Conservation (phyloP, 2,329 filamentous ascomycete genomes). For the Macrophomina phaseolina region DNA sequence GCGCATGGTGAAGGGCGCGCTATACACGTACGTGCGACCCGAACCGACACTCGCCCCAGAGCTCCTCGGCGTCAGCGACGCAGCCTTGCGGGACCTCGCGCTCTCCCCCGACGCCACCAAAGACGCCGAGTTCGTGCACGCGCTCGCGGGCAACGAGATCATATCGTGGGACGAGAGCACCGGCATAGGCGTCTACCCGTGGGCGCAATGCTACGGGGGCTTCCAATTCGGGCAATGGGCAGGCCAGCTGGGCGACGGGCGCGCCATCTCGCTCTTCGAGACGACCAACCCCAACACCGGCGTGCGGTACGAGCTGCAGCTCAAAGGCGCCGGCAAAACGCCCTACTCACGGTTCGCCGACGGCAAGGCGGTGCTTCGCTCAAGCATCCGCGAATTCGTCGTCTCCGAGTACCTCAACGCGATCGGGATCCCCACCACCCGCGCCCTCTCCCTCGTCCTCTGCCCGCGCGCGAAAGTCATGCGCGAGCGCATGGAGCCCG, state of each 20-base stretch:
- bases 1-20: constrained; percentile 80
- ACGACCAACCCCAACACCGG: constrained; percentile 74
- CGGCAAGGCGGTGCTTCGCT: constrained; percentile 89
- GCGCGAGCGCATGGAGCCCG: constrained; percentile 83
- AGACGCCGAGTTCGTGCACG: constrained; percentile 74
- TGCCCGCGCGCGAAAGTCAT: constrained; percentile 74
- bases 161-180: constrained; percentile 74
- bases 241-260: constrained; percentile 91
- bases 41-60: constrained; percentile 74
- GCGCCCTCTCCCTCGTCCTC: constrained; percentile 82
- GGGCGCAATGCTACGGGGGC: constrained; percentile 98
- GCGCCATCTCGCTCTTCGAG: constrained; percentile 94
- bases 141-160: constrained; percentile 82
- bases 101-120: constrained; percentile 71
- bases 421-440: constrained; percentile 81
- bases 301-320: constrained; percentile 84
- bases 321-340: constrained; percentile 78
- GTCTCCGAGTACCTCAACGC: constrained; percentile 90
- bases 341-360: constrained; percentile 97
- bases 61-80: constrained; percentile 78
- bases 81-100: constrained; percentile 81
- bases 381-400: constrained; percentile 91
- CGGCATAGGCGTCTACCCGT: constrained; percentile 80
- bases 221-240: constrained; percentile 80
- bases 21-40: constrained; percentile 91